Evolutionary conservation across 106 monocot genomes (phyloP).

Genomic region (Allium cepa): DNA sequence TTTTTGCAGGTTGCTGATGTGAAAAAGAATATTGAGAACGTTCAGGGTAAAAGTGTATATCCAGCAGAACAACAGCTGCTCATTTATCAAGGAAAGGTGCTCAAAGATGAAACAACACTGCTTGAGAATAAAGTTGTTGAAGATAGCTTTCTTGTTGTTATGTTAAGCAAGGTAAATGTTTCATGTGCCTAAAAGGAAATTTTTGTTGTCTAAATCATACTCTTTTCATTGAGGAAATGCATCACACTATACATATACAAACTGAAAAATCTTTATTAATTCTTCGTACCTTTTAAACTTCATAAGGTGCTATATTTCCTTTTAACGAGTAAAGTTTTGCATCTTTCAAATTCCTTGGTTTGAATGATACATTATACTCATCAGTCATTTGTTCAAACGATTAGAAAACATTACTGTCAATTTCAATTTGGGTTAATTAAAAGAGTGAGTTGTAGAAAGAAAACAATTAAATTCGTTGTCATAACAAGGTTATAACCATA

Average conservation of each 20-base stretch:
- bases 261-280: no score
- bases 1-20: constrained; percentile 59
- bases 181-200: background rate
- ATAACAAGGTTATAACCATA: no score
- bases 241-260: background rate
- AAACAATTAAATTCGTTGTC: no score
- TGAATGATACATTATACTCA: no score
- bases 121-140: constrained; percentile 74
- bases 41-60: constrained; percentile 57
- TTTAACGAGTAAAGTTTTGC: no score
- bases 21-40: constrained; percentile 67
- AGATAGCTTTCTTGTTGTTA: constrained; percentile 77
- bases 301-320: no score
- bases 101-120: constrained; percentile 83
- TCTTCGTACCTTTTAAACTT: no score
- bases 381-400: no score
- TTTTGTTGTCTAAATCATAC: background rate
- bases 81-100: constrained; percentile 83
- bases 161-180: constrained; percentile 73
- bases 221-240: background rate
- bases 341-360: no score
- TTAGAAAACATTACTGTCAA: no score
- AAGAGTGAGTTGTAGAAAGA: no score
- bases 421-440: no score
- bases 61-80: constrained; percentile 86